Evolutionary conservation across 2,329 filamentous ascomycete species (phyloP).

Genomic region (Fusarium liriodendri): DNA sequence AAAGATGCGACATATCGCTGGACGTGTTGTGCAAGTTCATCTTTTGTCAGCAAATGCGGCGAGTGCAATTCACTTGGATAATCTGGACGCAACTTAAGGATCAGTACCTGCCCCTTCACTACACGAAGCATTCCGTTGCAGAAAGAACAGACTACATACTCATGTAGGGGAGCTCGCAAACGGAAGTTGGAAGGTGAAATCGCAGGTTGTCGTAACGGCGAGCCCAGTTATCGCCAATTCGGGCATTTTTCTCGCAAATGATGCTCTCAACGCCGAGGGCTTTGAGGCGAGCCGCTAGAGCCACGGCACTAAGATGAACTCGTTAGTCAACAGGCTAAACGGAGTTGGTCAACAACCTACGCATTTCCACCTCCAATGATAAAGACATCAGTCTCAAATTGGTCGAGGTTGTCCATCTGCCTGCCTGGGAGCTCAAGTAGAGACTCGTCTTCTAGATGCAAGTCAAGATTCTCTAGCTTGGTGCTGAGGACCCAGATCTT

Average conservation of each 20-base stretch:
- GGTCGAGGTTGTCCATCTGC: neutral
- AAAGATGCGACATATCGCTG: constrained; percentile 7
- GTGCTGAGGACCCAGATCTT: constrained; percentile 36
- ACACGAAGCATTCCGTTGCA: neutral
- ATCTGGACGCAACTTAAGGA: neutral
- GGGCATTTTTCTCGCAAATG: constrained; percentile 20
- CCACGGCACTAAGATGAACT: neutral
- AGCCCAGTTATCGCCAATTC: constrained; percentile 30
- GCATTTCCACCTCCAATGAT: constrained; percentile 32
- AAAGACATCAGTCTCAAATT: constrained; percentile 7
- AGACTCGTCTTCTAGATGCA: constrained; percentile 8
- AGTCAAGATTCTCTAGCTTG: constrained; percentile 12
- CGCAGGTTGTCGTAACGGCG: constrained; percentile 25
- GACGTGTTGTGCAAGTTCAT: constrained; percentile 23
- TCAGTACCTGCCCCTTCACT: neutral
- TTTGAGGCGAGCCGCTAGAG: constrained; percentile 29
- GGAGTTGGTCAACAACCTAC: neutral
- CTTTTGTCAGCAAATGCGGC: constrained; percentile 16
- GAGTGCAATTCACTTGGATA: constrained; percentile 5
- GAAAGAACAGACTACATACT: neutral
- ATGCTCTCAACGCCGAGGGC: constrained; percentile 16
- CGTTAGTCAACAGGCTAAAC: neutral
- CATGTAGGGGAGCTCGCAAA: constrained; percentile 29
- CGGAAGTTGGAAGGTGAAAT: constrained; percentile 30
- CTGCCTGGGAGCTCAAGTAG: neutral